phyloP scores from a whole-genome alignment of 2,329 filamentous ascomycete genomes.

The Talaromyces sp. region DNA sequence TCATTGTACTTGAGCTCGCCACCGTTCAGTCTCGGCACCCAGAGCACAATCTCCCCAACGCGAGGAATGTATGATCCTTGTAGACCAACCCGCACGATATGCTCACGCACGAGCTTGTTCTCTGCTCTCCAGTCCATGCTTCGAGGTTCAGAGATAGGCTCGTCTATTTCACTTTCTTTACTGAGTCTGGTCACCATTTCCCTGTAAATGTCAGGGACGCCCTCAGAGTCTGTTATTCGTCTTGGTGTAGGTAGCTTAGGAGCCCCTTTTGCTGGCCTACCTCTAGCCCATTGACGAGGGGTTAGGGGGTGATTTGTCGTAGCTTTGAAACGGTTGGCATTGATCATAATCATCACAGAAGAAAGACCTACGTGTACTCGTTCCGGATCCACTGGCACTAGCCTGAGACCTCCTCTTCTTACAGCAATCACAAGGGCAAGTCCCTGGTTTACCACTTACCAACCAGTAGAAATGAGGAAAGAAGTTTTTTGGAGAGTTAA shows the following conservation, averaged over 20 bases:
- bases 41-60: constrained; percentile 56
- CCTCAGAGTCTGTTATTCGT: constrained; percentile 35
- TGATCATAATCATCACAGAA: neutral
- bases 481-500: constrained; percentile 54
- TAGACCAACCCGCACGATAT: constrained; percentile 42
- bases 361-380: constrained; percentile 1
- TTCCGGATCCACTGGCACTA: constrained; percentile 5
- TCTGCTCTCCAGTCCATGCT: constrained; percentile 58
- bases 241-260: neutral
- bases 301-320: neutral
- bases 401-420: constrained; percentile 18
- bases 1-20: constrained; percentile 38
- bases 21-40: constrained; percentile 34
- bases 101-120: constrained; percentile 39
- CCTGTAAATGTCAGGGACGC: constrained; percentile 53
- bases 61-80: constrained; percentile 54
- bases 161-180: constrained; percentile 38
- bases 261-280: neutral
- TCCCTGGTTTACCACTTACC: constrained; percentile 46
- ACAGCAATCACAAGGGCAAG: constrained; percentile 53
- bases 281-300: constrained; percentile 8
- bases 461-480: constrained; percentile 57
- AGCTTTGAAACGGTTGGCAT: neutral
- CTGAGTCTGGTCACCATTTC: constrained; percentile 49
- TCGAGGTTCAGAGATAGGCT: constrained; percentile 46